These are phyloP conservation scores for Crithidia brevicula DNA, from an alignment of 208 protist species.

Conservation along the genomic window DNA sequence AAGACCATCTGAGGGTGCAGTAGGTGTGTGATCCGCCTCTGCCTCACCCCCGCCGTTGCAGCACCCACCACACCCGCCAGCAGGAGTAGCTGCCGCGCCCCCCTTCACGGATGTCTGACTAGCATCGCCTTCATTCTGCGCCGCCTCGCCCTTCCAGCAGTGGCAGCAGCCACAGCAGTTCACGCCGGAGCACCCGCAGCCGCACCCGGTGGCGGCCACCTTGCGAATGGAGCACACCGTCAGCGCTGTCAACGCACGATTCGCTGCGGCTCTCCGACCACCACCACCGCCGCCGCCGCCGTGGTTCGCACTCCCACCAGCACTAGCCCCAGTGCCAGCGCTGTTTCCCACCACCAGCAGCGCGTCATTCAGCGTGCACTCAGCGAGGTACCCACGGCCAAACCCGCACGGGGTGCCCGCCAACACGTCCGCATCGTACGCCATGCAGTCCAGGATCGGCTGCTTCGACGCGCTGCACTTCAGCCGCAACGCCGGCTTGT, in stretches of 20 bases:
- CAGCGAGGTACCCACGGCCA: constrained; percentile 38
- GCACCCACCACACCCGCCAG: background rate
- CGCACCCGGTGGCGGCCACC: constrained; percentile 25
- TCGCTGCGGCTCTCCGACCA: background rate
- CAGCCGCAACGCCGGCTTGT: constrained; percentile 52
- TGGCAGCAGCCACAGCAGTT: constrained; percentile 24
- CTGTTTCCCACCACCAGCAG: constrained; percentile 28
- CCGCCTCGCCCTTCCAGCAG: constrained; percentile 14
- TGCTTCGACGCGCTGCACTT: constrained; percentile 62
- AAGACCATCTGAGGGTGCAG: no score
- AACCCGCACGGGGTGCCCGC: constrained; percentile 48
- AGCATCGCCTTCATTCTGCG: background rate
- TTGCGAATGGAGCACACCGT: constrained; percentile 23
- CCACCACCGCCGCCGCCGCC: background rate
- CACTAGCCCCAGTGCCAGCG: background rate
- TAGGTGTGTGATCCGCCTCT: no score
- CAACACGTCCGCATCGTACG: constrained; percentile 55
- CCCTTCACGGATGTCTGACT: no score
- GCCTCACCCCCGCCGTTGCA: no score
- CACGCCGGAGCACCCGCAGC: constrained; percentile 25
- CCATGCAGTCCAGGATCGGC: constrained; percentile 60
- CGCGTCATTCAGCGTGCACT: constrained; percentile 58
- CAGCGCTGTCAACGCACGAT: constrained; percentile 16
- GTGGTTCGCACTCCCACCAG: background rate
- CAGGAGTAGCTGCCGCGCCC: background rate